These are phyloP conservation scores for Tanacetum coccineum DNA, from an alignment of 129 eudicot genomes.

Conservation along the genomic window DNA sequence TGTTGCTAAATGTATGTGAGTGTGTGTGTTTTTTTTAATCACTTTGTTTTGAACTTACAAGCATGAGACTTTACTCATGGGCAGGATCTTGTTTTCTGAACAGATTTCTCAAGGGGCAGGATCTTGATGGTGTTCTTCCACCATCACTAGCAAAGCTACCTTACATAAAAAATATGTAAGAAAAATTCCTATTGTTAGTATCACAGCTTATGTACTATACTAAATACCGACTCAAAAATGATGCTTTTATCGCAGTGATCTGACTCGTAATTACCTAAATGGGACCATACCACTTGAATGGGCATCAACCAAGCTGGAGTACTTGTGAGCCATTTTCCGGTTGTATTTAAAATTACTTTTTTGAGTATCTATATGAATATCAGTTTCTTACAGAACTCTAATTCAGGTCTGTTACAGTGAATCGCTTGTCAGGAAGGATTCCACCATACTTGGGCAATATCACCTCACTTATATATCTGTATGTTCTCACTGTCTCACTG, in stretches of 20 bases:
- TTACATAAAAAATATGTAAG: constrained; percentile 39
- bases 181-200: neutral
- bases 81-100: neutral
- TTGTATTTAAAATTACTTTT: too few relatives aligned
- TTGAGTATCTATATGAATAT: neutral
- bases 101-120: constrained; percentile 59
- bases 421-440: constrained; percentile 64
- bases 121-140: constrained; percentile 60
- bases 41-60: too few relatives aligned
- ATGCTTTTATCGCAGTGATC: constrained; percentile 35
- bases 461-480: constrained; percentile 50
- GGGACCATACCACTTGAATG: constrained; percentile 70
- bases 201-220: neutral
- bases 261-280: constrained; percentile 48
- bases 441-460: constrained; percentile 63
- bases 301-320: constrained; percentile 52
- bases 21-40: too few relatives aligned
- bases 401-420: constrained; percentile 40
- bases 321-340: too few relatives aligned
- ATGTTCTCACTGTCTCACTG: constrained; percentile 18
- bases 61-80: too few relatives aligned
- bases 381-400: neutral
- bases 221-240: neutral
- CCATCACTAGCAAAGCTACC: constrained; percentile 53
- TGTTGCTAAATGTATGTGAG: too few relatives aligned